Conservation (phyloP, 805 yeast species). For the Zygoascus tannicola region DNA sequence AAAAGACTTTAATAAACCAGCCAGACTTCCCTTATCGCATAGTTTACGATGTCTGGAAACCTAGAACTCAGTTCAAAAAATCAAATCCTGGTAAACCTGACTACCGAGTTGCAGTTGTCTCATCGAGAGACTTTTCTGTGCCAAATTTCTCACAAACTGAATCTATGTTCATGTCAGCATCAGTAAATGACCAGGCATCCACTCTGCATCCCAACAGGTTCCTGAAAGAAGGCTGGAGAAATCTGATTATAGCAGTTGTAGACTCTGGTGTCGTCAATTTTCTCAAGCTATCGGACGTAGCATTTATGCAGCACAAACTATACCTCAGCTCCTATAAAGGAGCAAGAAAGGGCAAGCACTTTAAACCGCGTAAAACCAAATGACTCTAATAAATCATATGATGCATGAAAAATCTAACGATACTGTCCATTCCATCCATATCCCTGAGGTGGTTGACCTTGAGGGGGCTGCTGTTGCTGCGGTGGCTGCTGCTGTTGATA, state of each 20-base stretch:
- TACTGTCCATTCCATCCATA: not conserved
- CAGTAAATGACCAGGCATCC: constrained; percentile 15
- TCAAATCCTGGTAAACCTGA: constrained; percentile 61
- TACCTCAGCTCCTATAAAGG: constrained; percentile 3
- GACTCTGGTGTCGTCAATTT: constrained; percentile 50
- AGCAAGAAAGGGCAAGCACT: not conserved
- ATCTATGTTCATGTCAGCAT: constrained; percentile 23
- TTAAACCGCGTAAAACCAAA: not conserved
- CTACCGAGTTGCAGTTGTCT: constrained; percentile 56
- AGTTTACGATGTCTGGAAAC: constrained; percentile 76
- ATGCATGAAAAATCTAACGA: not conserved
- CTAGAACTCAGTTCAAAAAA: constrained; percentile 52
- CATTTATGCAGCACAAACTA: constrained; percentile 15
- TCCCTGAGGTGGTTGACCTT: not conserved
- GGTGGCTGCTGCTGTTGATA: constrained; percentile 4
- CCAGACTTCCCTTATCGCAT: constrained; percentile 27
- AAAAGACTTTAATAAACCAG: too few relatives aligned
- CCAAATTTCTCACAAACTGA: constrained; percentile 28
- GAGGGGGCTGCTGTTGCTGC: constrained; percentile 1
- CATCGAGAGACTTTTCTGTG: constrained; percentile 28
- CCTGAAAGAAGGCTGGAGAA: constrained; percentile 45
- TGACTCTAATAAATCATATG: not conserved
- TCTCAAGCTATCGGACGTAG: constrained; percentile 12
- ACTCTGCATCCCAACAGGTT: constrained; percentile 30
- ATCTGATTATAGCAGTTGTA: constrained; percentile 56